phyloP scores from a whole-genome alignment of 1,284 basidiomycete genomes.

The Puccinia polysora region DNA sequence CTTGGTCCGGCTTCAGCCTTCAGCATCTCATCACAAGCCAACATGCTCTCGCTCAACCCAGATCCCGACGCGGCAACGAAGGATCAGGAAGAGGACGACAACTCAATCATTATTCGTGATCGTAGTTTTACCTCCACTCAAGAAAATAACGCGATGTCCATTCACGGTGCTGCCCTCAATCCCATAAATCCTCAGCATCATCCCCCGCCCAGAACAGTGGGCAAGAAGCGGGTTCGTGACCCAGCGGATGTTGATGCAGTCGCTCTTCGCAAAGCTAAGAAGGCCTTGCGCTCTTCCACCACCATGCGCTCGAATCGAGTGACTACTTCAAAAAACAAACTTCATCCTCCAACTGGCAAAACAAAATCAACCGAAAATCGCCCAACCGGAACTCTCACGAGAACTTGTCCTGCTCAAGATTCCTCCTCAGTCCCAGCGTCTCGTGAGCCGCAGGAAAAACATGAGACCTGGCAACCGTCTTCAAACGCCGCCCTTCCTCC shows the following conservation, averaged over 20 bases:
- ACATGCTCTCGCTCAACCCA: neutral
- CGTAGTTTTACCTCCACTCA: conserved; percentile 1
- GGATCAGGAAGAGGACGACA: conserved; percentile 9
- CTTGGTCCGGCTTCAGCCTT: neutral
- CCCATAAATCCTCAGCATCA: neutral
- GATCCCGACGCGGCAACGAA: neutral
- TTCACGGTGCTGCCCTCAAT: no score
- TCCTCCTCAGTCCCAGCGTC: neutral
- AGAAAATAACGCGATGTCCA: no score
- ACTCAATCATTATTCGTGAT: conserved; percentile 39
- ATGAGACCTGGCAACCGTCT: conserved; percentile 6
- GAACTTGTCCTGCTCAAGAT: neutral
- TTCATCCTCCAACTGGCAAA: neutral
- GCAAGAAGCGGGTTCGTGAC: conserved; percentile 9
- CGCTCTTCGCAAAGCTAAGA: conserved; percentile 24
- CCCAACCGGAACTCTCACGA: no score
- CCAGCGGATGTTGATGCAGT: conserved; percentile 6
- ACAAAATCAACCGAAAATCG: neutral
- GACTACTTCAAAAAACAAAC: neutral
- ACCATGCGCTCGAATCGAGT: neutral
- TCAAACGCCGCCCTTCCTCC: conserved; percentile 18
- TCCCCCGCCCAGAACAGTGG: neutral
- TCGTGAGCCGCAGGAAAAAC: neutral
- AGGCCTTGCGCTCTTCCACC: neutral
- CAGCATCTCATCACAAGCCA: neutral